These are phyloP conservation scores for Jamesozyma jinghongensis DNA, from an alignment of 805 yeast species.

Conservation along the genomic window DNA sequence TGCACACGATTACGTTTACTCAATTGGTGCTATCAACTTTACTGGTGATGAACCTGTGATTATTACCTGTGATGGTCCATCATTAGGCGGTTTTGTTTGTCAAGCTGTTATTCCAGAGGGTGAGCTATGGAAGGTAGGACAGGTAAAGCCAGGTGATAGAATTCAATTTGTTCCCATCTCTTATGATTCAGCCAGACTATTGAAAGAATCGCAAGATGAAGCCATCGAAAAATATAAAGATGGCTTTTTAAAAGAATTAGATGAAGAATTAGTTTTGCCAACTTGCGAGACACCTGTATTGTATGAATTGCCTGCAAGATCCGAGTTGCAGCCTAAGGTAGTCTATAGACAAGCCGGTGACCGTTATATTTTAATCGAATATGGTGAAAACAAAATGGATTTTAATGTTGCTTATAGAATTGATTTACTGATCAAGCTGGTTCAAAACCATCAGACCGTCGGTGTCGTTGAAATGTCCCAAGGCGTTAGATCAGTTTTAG, in stretches of 20 bases:
- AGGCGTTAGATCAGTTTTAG: conserved; percentile 90
- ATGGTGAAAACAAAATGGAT: conserved; percentile 84
- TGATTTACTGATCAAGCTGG: conserved; percentile 69
- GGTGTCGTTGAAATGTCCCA: conserved; percentile 95
- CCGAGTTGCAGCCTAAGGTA: conserved; percentile 52
- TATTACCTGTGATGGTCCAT: conserved; percentile 94
- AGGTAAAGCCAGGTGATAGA: conserved; percentile 87
- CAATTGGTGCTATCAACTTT: conserved; percentile 92
- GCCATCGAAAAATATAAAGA: conserved; percentile 32
- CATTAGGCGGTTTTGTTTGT: conserved; percentile 95
- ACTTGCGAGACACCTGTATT: conserved; percentile 64
- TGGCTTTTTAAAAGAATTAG: conserved; percentile 23
- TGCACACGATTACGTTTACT: conserved; percentile 94
- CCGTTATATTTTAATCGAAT: conserved; percentile 82
- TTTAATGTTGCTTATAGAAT: conserved; percentile 79
- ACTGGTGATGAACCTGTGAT: conserved; percentile 99
- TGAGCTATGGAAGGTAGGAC: conserved; percentile 98
- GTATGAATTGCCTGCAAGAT: conserved; percentile 38
- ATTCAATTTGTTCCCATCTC: conserved; percentile 73
- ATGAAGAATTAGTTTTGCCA: conserved; percentile 28
- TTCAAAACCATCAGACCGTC: conserved; percentile 48
- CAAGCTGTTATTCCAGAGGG: conserved; percentile 92
- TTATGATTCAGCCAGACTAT: conserved; percentile 54
- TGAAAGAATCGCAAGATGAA: conserved; percentile 54
- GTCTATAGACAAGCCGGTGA: conserved; percentile 97